phyloP scores from a whole-genome alignment of 208 protist species.

The Crithidia acanthocephali region DNA sequence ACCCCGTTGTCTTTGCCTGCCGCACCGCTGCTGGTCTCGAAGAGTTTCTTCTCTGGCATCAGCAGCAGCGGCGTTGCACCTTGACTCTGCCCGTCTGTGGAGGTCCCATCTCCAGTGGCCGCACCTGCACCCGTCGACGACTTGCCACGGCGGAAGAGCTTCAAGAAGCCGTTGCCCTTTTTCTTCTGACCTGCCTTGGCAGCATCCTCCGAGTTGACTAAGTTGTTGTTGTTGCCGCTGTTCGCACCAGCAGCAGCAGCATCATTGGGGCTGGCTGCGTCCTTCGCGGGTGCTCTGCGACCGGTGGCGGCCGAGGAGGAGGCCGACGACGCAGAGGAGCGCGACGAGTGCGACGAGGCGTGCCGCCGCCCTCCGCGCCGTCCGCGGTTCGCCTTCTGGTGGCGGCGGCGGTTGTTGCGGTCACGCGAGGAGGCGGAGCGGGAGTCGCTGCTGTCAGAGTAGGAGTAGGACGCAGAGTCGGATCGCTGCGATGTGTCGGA shows the following conservation, averaged over 20 bases:
- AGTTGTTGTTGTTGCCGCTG: background rate
- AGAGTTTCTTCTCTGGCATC: conserved; percentile 22
- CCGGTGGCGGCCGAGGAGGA: background rate
- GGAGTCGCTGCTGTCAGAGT: conserved; percentile 7
- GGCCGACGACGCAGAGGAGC: background rate
- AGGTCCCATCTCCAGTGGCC: background rate
- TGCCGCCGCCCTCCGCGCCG: conserved; percentile 11
- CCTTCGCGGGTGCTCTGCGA: background rate
- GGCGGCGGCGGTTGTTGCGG: conserved; percentile 9
- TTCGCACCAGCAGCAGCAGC: background rate
- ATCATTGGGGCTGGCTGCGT: background rate
- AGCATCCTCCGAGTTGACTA: background rate
- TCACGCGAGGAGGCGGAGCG: conserved; percentile 5
- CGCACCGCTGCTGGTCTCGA: background rate
- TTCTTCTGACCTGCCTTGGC: conserved; percentile 10
- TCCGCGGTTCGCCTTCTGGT: background rate
- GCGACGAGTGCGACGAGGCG: conserved; percentile 11
- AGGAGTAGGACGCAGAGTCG: conserved; percentile 5
- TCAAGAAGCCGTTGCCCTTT: conserved; percentile 14
- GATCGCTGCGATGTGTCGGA: conserved; percentile 1
- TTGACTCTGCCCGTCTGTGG: background rate
- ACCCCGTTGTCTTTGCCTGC: background rate
- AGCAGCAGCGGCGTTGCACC: conserved; percentile 9
- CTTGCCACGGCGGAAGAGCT: conserved; percentile 30
- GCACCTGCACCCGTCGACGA: background rate